These are phyloP conservation scores for Spongospora subterranea DNA, from an alignment of 208 protist genomes.

Conservation along the genomic window DNA sequence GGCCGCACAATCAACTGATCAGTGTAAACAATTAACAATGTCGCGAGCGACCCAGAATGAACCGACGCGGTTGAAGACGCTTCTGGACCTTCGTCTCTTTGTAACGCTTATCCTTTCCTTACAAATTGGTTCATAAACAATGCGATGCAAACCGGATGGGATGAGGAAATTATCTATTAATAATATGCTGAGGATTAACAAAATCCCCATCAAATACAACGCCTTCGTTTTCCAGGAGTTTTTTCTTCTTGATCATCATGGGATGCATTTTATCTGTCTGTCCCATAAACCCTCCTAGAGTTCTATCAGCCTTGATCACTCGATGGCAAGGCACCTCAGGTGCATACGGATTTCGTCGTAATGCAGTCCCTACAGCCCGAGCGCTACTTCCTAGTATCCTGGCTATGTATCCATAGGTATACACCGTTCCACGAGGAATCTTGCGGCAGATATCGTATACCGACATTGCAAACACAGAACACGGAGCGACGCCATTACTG, in stretches of 20 bases:
- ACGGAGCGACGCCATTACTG: no score
- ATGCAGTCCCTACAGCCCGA: background rate
- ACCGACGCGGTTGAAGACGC: no score
- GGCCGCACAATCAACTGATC: no score
- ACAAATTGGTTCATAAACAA: no score
- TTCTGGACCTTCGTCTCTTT: no score
- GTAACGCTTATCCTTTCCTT: no score
- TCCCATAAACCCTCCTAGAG: slow-evolving; percentile 15
- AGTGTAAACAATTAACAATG: no score
- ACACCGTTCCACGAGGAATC: background rate
- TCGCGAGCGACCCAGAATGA: no score
- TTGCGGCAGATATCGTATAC: slow-evolving; percentile 8
- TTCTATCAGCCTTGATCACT: slow-evolving; percentile 18
- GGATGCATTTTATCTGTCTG: background rate
- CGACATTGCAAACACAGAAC: background rate
- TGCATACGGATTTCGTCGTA: slow-evolving; percentile 6
- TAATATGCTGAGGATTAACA: background rate
- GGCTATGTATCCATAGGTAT: background rate
- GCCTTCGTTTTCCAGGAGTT: slow-evolving; percentile 5
- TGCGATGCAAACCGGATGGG: no score
- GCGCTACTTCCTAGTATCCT: background rate
- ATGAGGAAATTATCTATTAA: no score
- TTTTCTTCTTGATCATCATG: background rate
- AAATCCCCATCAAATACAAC: background rate
- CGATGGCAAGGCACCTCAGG: slow-evolving; percentile 27